These are phyloP conservation scores for Yamadazyma conglobata DNA, from an alignment of 1,139 yeast species.

Conservation along the genomic window DNA sequence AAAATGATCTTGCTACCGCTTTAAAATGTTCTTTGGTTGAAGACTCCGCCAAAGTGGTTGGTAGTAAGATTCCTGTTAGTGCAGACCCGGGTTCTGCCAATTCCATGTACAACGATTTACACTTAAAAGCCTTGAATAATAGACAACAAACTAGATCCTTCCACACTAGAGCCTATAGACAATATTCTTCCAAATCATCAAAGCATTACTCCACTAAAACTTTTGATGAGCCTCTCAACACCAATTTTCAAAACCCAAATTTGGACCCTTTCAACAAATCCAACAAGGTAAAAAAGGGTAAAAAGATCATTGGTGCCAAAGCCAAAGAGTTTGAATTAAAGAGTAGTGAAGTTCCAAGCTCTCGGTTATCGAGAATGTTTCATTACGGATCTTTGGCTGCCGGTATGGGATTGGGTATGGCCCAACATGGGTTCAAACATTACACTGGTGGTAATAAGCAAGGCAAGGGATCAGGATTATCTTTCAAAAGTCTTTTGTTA, in stretches of 20 bases:
- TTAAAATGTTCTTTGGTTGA: constrained; percentile 2
- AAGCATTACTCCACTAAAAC: constrained; percentile 15
- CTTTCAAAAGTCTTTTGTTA: constrained; percentile 60
- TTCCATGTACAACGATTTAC: constrained; percentile 9
- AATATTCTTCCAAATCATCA: constrained; percentile 2
- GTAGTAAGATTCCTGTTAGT: constrained; percentile 2
- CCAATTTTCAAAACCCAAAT: constrained; percentile 7
- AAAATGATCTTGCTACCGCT: constrained; percentile 2
- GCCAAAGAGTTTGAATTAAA: constrained; percentile 8
- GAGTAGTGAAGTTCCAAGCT: constrained; percentile 74
- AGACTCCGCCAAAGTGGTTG: constrained; percentile 2
- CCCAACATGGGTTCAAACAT: constrained; percentile 72
- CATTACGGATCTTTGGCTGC: constrained; percentile 95
- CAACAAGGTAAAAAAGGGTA: constrained; percentile 3
- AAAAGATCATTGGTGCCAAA: constrained; percentile 10
- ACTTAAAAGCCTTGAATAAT: constrained; percentile 5
- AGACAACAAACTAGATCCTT: constrained; percentile 10
- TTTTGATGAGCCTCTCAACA: constrained; percentile 7
- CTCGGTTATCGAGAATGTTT: constrained; percentile 79
- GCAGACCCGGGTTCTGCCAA: background rate
- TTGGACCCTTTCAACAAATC: constrained; percentile 10
- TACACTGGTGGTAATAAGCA: constrained; percentile 50
- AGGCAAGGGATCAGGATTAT: constrained; percentile 33
- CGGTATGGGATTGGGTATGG: constrained; percentile 82
- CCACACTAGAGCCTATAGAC: constrained; percentile 7